phyloP scores from a whole-genome alignment of 768 basidiomycete species.

The Zangia roseola region DNA sequence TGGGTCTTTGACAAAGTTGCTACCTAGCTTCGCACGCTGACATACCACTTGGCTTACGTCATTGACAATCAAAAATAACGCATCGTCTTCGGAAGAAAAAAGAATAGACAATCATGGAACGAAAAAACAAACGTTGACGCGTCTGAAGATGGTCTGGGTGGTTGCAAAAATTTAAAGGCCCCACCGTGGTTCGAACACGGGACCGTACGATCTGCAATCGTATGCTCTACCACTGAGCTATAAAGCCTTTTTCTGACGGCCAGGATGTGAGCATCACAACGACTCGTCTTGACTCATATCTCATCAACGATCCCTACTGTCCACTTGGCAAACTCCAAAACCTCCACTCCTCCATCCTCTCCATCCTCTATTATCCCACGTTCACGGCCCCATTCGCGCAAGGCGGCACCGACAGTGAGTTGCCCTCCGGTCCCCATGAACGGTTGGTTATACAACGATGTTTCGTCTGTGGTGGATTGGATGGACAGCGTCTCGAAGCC shows the following conservation, averaged over 20 bases:
- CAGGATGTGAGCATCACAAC: too few species aligned
- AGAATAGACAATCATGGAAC: too few species aligned
- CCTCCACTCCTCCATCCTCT: conserved; percentile 34
- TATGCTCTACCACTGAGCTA: conserved; percentile 55
- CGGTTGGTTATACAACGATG: conserved; percentile 67
- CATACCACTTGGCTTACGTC: conserved; percentile 5
- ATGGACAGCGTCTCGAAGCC: conserved; percentile 73
- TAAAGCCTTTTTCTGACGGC: conserved; percentile 17
- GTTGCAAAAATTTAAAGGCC: conserved; percentile 36
- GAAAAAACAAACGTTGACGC: too few species aligned
- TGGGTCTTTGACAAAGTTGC: conserved; percentile 3
- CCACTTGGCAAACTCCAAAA: conserved; percentile 63
- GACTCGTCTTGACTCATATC: too few species aligned
- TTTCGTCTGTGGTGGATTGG: conserved; percentile 39
- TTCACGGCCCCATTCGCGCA: conserved; percentile 55
- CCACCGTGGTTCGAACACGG: conserved; percentile 59
- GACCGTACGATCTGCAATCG: conserved; percentile 60
- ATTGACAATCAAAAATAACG: too few species aligned
- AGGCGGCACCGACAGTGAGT: conserved; percentile 29
- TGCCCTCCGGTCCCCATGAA: conserved; percentile 74
- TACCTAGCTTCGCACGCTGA: background rate
- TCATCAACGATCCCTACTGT: conserved; percentile 40
- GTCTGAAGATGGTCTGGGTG: too few species aligned
- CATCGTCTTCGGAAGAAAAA: too few species aligned
- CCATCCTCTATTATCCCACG: conserved; percentile 41